Evolutionary conservation across 257 asterid genomes (phyloP).

Genomic region (Paulownia fortunei): DNA sequence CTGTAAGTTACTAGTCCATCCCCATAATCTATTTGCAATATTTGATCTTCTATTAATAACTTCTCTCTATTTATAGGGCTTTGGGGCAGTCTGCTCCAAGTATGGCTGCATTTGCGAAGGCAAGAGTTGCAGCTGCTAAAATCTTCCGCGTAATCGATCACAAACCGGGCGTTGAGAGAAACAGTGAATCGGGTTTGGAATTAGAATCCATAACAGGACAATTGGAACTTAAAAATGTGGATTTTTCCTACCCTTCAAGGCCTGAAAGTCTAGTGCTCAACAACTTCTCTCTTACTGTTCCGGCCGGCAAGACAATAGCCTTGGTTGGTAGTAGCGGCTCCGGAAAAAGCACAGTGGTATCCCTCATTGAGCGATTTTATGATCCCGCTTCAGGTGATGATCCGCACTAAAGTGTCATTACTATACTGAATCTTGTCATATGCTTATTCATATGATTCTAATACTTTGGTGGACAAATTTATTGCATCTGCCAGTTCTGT

Average conservation of each 20-base stretch:
- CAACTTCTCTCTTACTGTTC: conserved; percentile 64
- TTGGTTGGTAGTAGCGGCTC: conserved; percentile 95
- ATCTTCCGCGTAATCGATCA: conserved; percentile 80
- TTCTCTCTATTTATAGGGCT: conserved; percentile 52
- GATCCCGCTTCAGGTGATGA: conserved; percentile 81
- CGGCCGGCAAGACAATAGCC: conserved; percentile 88
- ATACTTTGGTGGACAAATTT: not conserved
- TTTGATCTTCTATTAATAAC: not conserved
- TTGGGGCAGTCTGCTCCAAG: conserved; percentile 93
- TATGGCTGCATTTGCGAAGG: conserved; percentile 92
- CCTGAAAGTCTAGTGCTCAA: conserved; percentile 67
- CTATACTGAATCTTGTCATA: not conserved
- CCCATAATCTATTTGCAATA: not conserved
- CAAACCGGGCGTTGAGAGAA: conserved; percentile 65
- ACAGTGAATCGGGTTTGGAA: conserved; percentile 63
- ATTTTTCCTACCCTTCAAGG: conserved; percentile 81
- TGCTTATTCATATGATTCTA: not conserved
- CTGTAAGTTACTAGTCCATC: conserved; percentile 56
- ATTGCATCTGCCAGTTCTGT: conserved; percentile 6
- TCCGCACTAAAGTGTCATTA: not conserved
- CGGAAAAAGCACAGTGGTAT: conserved; percentile 90
- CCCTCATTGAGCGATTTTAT: conserved; percentile 90
- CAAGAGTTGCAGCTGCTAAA: conserved; percentile 91
- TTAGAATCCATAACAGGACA: conserved; percentile 73
- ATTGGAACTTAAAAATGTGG: conserved; percentile 71